Conservation (phyloP, 129 eudicot genomes). For the Logfia minima region DNA sequence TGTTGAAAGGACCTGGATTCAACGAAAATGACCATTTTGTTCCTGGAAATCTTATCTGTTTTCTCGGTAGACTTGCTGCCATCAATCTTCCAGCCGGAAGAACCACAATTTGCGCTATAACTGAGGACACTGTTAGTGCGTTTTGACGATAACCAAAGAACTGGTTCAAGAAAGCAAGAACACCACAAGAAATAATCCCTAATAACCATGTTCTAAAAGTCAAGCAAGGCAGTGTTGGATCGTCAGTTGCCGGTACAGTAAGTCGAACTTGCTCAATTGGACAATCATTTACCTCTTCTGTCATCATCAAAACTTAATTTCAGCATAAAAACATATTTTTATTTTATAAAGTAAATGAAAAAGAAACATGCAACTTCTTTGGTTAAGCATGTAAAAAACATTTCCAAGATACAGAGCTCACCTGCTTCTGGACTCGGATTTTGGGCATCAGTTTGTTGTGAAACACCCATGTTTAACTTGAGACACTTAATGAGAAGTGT, state of each 20-base stretch:
- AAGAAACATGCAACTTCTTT: background rate
- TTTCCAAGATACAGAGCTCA: background rate
- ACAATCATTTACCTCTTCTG: conserved; percentile 59
- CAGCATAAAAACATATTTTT: background rate
- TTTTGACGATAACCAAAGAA: conserved; percentile 76
- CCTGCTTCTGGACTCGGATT: conserved; percentile 9
- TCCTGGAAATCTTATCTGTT: conserved; percentile 29
- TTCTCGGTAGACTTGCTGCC: conserved; percentile 62
- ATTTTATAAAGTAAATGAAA: background rate
- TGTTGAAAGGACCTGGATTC: conserved; percentile 84
- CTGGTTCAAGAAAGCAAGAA: conserved; percentile 74
- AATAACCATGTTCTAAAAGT: conserved; percentile 81
- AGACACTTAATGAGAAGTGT: conserved; percentile 2
- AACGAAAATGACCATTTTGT: conserved; percentile 64
- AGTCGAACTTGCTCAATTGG: conserved; percentile 87
- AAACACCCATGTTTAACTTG: conserved; percentile 5
- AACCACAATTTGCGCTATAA: conserved; percentile 69
- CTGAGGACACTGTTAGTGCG: conserved; percentile 51
- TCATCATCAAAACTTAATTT: background rate
- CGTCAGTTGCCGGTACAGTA: conserved; percentile 73
- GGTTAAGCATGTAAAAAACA: background rate
- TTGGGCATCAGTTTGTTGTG: conserved; percentile 5
- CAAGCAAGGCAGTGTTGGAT: conserved; percentile 70
- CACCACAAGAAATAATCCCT: conserved; percentile 63
- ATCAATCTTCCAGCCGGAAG: conserved; percentile 74